Percentiles rank a stretch among this genome's conserved stretches.
phyloP scores from a whole-genome alignment of 2,329 filamentous ascomycete species.

The Claviceps sorghi region DNA sequence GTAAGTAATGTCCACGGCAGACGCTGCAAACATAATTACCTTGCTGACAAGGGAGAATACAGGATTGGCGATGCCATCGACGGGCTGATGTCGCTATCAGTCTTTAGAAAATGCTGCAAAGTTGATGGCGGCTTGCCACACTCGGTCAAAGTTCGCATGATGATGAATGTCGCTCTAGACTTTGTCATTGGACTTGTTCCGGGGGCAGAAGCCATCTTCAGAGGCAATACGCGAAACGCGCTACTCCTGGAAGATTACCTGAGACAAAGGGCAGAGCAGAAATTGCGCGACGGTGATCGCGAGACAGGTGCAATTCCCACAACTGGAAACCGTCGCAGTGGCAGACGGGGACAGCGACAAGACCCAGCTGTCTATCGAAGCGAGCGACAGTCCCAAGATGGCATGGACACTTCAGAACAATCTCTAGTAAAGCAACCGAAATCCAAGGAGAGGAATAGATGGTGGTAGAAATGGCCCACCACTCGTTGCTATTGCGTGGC shows the following conservation, averaged over 20 bases:
- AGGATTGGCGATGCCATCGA: constrained; percentile 67
- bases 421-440: not conserved
- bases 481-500: not conserved
- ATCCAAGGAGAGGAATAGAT: not conserved
- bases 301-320: constrained; percentile 31
- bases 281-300: constrained; percentile 31
- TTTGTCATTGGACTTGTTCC: constrained; percentile 62
- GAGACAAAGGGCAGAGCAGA: constrained; percentile 50
- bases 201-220: constrained; percentile 54
- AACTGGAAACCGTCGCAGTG: constrained; percentile 38
- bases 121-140: constrained; percentile 63
- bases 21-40: not conserved
- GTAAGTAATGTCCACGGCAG: constrained; percentile 35
- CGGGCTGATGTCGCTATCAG: constrained; percentile 56
- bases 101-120: constrained; percentile 56
- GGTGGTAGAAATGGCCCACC: not conserved
- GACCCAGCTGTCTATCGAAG: not conserved
- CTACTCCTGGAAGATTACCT: constrained; percentile 54
- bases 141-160: constrained; percentile 52
- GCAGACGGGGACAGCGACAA: constrained; percentile 26
- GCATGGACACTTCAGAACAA: not conserved
- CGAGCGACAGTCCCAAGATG: not conserved
- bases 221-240: constrained; percentile 65
- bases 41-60: not conserved
- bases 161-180: constrained; percentile 63